Base-by-base conservation (phyloP, 495 filamentous ascomycete species). In the Pyrenula massariospora region DNA sequence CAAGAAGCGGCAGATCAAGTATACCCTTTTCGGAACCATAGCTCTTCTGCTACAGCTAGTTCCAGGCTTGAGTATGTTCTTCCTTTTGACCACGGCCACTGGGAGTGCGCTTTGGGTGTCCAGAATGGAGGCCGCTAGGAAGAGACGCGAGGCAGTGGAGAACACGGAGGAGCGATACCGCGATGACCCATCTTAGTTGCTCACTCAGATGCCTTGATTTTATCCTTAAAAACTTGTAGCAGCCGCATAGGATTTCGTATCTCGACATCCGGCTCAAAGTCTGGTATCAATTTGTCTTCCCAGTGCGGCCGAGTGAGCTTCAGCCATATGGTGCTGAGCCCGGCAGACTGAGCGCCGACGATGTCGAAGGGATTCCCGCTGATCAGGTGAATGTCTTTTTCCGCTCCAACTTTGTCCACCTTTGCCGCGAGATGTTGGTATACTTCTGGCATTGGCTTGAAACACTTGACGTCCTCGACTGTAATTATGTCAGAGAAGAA, bases 321-420 rank as follows among this genome's bases (percentile, higher is more conserved):
- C 15, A 91, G 78, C 83, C 88, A 92, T 10, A 77, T 80, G 19
- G 84, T 79, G 59, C 77, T 73, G 70, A 91, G 65, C 0, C 73
- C 76, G 20, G 65, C 62, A 20, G 56, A 65, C 48, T 68, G 66
- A 15, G 74, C 71, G 5, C 76, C 74, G 1, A 72, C 77, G n/a
- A 89, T 71, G 64, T 94, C 89, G 65, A 94, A 94, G 5, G 89
- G 84, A 65, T 93, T 95, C 5, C 80, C 77, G 60, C 80, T 88
- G 20, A 93, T 75, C 8, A 93, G 68, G 84, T 85, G 91, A 2
- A 91, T 76, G 22, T 83, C 74, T 0, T 61, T 64, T 19, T 74
- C 59, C 21, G 68, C 62, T n/a, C 69, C 57, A 53, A 63, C 54
- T 60, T 74, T 76, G 10, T 79, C 81, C 11, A 79, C 70, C 50